phyloP scores from a whole-genome alignment of 441 rosid species.

The Eugenia klotzschiana region DNA sequence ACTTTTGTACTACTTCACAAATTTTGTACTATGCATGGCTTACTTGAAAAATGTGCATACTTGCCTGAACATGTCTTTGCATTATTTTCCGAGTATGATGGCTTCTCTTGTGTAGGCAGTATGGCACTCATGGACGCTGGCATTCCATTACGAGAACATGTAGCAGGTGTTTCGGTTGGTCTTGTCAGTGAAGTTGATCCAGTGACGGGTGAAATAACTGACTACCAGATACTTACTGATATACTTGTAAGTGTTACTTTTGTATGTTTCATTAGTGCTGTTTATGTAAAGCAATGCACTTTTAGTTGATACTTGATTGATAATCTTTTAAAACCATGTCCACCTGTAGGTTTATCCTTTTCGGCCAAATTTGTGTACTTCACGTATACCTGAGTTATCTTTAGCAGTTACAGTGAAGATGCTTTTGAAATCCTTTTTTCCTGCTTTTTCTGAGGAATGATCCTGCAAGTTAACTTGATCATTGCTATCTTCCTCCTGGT shows the following conservation, averaged over 20 bases:
- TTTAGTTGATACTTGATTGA: neutral
- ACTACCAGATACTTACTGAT: slow-evolving; percentile 78
- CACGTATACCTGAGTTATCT: neutral
- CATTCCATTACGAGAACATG: slow-evolving; percentile 70
- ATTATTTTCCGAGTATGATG: neutral
- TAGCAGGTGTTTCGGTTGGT: slow-evolving; percentile 95
- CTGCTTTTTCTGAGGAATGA: neutral
- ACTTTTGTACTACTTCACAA: neutral
- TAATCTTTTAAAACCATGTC: neutral
- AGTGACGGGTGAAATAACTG: slow-evolving; percentile 58
- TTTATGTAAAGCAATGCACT: neutral
- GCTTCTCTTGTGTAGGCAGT: slow-evolving; percentile 49
- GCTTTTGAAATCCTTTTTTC: neutral
- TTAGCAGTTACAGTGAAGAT: neutral
- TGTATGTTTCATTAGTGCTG: slow-evolving; percentile 4
- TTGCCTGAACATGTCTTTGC: neutral
- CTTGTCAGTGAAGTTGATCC: slow-evolving; percentile 75
- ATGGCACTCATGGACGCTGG: slow-evolving; percentile 99
- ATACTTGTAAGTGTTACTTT: slow-evolving; percentile 56
- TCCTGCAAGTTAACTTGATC: neutral
- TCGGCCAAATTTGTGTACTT: neutral
- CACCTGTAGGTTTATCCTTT: neutral
- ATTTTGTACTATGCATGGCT: neutral
- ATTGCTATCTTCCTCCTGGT: neutral
- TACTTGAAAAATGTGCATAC: neutral